phyloP scores from a whole-genome alignment of 225 moss, liverwort and hornwort species.

The Physcomitrellopsis africana region DNA sequence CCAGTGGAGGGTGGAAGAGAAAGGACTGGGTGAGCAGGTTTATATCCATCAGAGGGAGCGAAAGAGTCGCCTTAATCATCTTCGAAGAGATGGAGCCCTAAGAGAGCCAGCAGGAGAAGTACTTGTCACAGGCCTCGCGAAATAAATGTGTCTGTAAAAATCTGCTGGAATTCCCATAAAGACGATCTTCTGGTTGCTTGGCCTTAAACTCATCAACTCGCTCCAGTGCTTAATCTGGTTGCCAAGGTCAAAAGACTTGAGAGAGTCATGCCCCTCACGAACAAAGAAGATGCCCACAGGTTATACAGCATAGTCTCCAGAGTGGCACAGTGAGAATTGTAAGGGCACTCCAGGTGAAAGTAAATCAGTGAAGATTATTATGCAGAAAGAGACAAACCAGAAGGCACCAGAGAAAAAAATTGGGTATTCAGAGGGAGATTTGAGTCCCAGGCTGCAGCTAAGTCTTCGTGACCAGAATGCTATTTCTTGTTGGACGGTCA shows the following conservation, averaged over 20 bases:
- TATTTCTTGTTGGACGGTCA: neutral
- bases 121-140: slow-evolving; percentile 20
- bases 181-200: neutral
- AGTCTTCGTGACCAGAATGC: neutral
- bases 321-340: slow-evolving; percentile 6
- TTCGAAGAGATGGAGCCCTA: slow-evolving; percentile 19
- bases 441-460: neutral
- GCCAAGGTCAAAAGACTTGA: neutral
- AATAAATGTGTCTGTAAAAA: slow-evolving; percentile 47
- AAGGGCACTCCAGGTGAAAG: slow-evolving; percentile 1
- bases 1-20: neutral
- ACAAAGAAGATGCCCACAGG: slow-evolving; percentile 19
- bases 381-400: slow-evolving; percentile 28
- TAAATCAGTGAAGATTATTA: neutral
- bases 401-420: slow-evolving; percentile 18
- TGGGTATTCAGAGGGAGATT: slow-evolving; percentile 23
- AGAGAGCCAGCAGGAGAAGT: slow-evolving; percentile 33
- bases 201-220: neutral
- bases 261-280: neutral
- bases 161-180: slow-evolving; percentile 23
- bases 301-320: neutral
- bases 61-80: slow-evolving; percentile 25
- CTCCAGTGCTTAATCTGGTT: neutral
- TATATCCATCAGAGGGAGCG: slow-evolving; percentile 21
- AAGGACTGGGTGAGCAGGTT: neutral